Base-by-base conservation (phyloP, 2,329 filamentous ascomycete species). In the Penicillium crustosum region DNA sequence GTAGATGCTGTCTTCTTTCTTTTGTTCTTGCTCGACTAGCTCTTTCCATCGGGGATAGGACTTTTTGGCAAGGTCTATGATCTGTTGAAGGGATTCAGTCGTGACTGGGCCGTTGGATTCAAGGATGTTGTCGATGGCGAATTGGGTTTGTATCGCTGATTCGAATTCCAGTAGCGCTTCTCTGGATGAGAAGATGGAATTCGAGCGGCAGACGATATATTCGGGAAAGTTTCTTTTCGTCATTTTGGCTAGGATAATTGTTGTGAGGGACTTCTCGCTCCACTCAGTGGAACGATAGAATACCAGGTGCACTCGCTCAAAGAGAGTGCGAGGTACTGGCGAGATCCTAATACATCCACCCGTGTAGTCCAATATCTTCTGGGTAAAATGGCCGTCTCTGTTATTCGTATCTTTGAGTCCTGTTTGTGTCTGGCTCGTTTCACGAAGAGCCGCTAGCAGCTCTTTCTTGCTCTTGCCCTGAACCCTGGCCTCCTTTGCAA, bases 281-380 rank as follows among this genome's bases (percentile, higher is more conserved):
- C 94, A 99, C 72, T 96, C 90, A 0, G 91, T 95, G 10, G 93
- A 97, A 58, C 93, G 84, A 73, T 97, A 97, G 73, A 97, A 99
- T 29, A 99, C 92, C 2, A 99, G 79, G 76, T 97, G 94, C 0
- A 97, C 92, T 27, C 94, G 86, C 73, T 97, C 92, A 68, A 99
- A 99, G 0, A 99, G 82, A 67, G 87, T 91, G 61, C 92, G 83
- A 0, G 88, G 83, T 0, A 84, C 77, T 0, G 88, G 76, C 0
- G 91, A 91, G 13, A 99, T 83, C 38, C 93, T 83, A 60, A 97
- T 88, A 63, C 93, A 96, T 15, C 91, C 86, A 0, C 94, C 94
- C 0, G 90, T 89, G 57, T 87, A 86, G 31, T 82, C 81, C 65
- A 93, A 75, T 42, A 96, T 93, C 73, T 91, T 96, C 49, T 82